Evolutionary conservation across 2,329 filamentous ascomycete species (phyloP).

Genomic region (Colletotrichum godetiae): DNA sequence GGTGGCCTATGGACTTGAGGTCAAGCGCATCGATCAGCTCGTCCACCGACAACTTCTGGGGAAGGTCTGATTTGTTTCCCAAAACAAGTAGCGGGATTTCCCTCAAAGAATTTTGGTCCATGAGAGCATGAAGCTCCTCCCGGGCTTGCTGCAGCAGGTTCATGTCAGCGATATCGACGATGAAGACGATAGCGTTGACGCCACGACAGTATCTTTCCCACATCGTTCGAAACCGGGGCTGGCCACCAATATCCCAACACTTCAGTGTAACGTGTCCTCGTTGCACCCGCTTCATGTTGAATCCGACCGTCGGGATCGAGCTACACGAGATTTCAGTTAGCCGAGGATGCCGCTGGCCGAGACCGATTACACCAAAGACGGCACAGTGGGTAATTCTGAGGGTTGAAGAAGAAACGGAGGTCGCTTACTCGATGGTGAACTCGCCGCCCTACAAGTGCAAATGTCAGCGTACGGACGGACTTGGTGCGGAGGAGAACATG

Average conservation of each 20-base stretch:
- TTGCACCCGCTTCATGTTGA: slow-evolving; percentile 99
- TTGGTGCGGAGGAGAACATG: slow-evolving; percentile 2
- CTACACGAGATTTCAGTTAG: slow-evolving; percentile 62
- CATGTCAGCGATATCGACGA: slow-evolving; percentile 94
- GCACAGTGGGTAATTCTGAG: not conserved
- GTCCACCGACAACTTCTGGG: slow-evolving; percentile 91
- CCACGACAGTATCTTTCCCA: slow-evolving; percentile 99
- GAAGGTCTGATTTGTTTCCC: slow-evolving; percentile 96
- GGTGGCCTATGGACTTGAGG: slow-evolving; percentile 87
- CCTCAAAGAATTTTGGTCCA: slow-evolving; percentile 85
- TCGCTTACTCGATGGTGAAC: slow-evolving; percentile 96
- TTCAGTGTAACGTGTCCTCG: slow-evolving; percentile 98
- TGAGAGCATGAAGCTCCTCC: slow-evolving; percentile 90
- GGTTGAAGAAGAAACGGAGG: slow-evolving; percentile 22
- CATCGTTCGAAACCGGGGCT: slow-evolving; percentile 97
- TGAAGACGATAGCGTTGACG: slow-evolving; percentile 98
- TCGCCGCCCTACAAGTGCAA: slow-evolving; percentile 80
- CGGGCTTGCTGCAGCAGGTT: slow-evolving; percentile 84
- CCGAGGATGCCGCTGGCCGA: slow-evolving; percentile 25
- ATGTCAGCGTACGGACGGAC: slow-evolving; percentile 48
- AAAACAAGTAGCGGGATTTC: slow-evolving; percentile 94
- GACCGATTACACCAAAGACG: slow-evolving; percentile 5
- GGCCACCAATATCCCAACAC: slow-evolving; percentile 98
- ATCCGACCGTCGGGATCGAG: slow-evolving; percentile 97
- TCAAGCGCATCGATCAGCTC: slow-evolving; percentile 94